These are phyloP conservation scores for Tremella fuciformis DNA, from an alignment of 768 basidiomycete genomes.

Conservation along the genomic window DNA sequence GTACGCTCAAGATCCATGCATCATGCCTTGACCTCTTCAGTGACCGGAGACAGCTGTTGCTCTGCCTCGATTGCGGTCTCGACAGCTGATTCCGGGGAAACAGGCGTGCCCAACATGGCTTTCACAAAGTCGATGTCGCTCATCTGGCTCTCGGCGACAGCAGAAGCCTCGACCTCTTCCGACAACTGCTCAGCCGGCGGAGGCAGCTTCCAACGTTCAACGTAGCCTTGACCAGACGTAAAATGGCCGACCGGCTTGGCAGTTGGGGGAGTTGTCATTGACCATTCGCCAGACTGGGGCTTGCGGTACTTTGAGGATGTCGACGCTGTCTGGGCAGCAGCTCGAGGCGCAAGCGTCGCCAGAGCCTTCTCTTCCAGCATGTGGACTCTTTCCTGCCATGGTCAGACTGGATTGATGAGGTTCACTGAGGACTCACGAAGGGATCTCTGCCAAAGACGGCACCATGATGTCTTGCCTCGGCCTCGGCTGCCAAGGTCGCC, in stretches of 20 bases:
- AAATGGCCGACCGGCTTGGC: slow-evolving; percentile 16
- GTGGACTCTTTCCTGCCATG: slow-evolving; percentile 37
- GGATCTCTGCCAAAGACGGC: slow-evolving; percentile 51
- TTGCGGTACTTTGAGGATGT: slow-evolving; percentile 16
- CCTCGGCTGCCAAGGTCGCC: slow-evolving; percentile 67
- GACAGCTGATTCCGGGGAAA: too few species aligned
- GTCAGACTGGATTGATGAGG: background rate
- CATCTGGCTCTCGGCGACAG: slow-evolving; percentile 7
- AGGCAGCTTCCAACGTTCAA: slow-evolving; percentile 34
- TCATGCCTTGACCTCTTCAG: too few species aligned
- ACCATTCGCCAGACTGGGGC: slow-evolving; percentile 21
- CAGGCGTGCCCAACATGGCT: background rate
- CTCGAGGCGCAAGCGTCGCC: slow-evolving; percentile 21
- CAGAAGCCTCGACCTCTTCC: background rate
- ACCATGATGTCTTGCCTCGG: slow-evolving; percentile 77
- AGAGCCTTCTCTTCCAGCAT: slow-evolving; percentile 34
- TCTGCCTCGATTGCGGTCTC: too few species aligned
- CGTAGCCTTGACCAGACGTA: slow-evolving; percentile 27
- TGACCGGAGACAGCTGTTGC: too few species aligned
- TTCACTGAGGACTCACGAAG: slow-evolving; percentile 24
- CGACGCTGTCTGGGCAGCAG: slow-evolving; percentile 11
- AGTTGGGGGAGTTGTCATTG: slow-evolving; percentile 13
- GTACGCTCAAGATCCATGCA: background rate
- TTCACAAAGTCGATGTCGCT: slow-evolving; percentile 17
- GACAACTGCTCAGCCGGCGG: slow-evolving; percentile 12